phyloP scores from a whole-genome alignment of 2,329 filamentous ascomycete species.

The Escovopsis weberi region DNA sequence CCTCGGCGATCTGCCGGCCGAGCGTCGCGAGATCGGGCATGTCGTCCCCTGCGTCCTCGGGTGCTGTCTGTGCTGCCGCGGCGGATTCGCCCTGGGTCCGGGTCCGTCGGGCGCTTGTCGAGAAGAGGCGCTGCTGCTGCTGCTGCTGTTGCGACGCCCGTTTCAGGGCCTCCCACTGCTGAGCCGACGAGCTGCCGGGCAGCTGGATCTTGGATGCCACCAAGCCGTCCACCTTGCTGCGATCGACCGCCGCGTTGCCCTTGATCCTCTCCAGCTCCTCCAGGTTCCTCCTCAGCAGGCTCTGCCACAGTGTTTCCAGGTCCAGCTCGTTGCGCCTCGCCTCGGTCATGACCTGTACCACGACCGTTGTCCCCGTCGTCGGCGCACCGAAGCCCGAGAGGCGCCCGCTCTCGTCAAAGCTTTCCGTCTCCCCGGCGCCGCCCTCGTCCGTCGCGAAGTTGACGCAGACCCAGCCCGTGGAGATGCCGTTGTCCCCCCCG shows the following conservation, averaged over 20 bases:
- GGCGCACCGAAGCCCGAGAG: constrained; percentile 64
- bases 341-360: constrained; percentile 45
- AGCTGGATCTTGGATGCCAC: constrained; percentile 20
- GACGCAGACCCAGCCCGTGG: constrained; percentile 92
- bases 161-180: constrained; percentile 22
- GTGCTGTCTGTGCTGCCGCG: constrained; percentile 1
- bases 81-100: constrained; percentile 1
- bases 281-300: constrained; percentile 23
- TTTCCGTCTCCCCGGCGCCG: constrained; percentile 28
- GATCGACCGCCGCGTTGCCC: constrained; percentile 11
- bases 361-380: constrained; percentile 34
- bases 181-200: constrained; percentile 14
- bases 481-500: constrained; percentile 67
- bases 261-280: constrained; percentile 16
- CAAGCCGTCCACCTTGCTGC: constrained; percentile 16
- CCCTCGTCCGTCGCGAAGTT: constrained; percentile 58
- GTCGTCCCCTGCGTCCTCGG: background rate
- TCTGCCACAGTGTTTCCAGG: constrained; percentile 38
- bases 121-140: constrained; percentile 20
- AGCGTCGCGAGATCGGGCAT: constrained; percentile 10
- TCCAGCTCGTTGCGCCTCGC: constrained; percentile 35
- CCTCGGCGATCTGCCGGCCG: constrained; percentile 20
- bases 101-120: constrained; percentile 16
- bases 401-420: constrained; percentile 34
- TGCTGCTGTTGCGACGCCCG: constrained; percentile 12